Evolutionary conservation across 495 filamentous ascomycete genomes (phyloP).

Genomic region (Hypoxylon lenormandii): DNA sequence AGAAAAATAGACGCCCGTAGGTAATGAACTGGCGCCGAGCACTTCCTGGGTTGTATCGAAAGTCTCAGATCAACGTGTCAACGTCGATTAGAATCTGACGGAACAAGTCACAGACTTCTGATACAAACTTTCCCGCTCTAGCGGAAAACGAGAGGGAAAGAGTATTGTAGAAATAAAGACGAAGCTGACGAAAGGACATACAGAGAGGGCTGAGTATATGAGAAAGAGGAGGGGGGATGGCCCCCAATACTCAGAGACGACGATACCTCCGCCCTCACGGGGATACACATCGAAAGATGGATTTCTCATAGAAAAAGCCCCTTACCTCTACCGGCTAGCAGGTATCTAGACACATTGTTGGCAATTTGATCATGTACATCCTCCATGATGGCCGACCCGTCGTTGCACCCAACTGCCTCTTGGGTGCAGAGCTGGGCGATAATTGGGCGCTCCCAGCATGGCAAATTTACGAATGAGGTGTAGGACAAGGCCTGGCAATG

Average conservation of each 20-base stretch:
- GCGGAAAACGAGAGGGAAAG: slow-evolving; percentile 12
- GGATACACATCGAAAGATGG: slow-evolving; percentile 34
- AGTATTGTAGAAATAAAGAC: slow-evolving; percentile 10
- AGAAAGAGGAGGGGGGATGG: slow-evolving; percentile 23
- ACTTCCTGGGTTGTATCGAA: slow-evolving; percentile 44
- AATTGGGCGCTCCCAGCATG: slow-evolving; percentile 33
- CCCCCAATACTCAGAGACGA: slow-evolving; percentile 13
- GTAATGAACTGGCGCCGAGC: slow-evolving; percentile 40
- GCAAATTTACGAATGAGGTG: slow-evolving; percentile 43
- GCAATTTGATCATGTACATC: slow-evolving; percentile 22
- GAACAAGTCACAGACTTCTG: slow-evolving; percentile 37
- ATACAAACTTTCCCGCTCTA: slow-evolving; percentile 19
- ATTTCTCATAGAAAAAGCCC: slow-evolving; percentile 10
- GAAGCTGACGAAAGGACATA: slow-evolving; percentile 22
- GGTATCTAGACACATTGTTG: slow-evolving; percentile 28
- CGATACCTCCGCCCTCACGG: slow-evolving; percentile 25
- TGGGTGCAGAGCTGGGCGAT: slow-evolving; percentile 30
- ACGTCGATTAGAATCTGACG: slow-evolving; percentile 26
- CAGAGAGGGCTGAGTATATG: slow-evolving; percentile 40
- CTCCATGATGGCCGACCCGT: slow-evolving; percentile 24
- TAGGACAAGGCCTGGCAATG: slow-evolving; percentile 34
- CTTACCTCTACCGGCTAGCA: slow-evolving; percentile 22
- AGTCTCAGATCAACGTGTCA: slow-evolving; percentile 42
- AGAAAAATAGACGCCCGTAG: slow-evolving; percentile 51
- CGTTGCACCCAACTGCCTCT: slow-evolving; percentile 32